A percentile compares a stretch with the other conserved stretches of the same genome.
Conservation (phyloP, 129 eudicot species). For the Apium graveolens region DNA sequence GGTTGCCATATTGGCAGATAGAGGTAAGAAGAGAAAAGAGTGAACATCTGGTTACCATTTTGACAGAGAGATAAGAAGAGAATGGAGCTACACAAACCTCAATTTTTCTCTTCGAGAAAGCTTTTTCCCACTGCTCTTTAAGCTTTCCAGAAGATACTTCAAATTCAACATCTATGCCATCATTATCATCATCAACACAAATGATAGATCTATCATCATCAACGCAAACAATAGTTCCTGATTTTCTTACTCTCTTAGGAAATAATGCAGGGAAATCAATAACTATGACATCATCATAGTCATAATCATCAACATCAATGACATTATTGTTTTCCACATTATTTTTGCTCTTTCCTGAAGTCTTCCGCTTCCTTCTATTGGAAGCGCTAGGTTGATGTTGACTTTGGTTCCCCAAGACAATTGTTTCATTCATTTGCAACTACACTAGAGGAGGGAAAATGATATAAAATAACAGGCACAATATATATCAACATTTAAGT, state of each 20-base stretch:
- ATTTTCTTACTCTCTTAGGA: not conserved
- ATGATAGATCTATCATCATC: conserved; percentile 34
- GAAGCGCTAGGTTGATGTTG: not conserved
- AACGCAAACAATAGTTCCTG: conserved; percentile 24
- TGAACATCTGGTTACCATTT: not conserved
- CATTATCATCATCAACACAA: conserved; percentile 56
- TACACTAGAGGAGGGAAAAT: not conserved
- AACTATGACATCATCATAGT: conserved; percentile 35
- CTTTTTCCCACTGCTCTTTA: conserved; percentile 79
- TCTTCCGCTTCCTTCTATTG: not conserved
- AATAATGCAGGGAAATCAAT: conserved; percentile 38
- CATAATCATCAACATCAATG: conserved; percentile 52
- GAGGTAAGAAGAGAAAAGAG: not conserved
- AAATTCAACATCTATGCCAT: conserved; percentile 34
- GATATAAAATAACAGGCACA: not conserved
- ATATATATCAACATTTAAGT: not conserved
- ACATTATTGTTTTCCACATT: conserved; percentile 8
- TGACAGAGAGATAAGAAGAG: not conserved
- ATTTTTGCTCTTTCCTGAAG: not conserved
- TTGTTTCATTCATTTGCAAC: conserved; percentile 2
- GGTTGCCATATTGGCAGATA: not conserved
- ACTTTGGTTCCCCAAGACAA: not conserved
- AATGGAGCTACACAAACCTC: not conserved
- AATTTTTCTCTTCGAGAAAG: conserved; percentile 38
- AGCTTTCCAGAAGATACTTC: conserved; percentile 55